Evolutionary conservation across 2,329 filamentous ascomycete genomes (phyloP), one percentile per base, ranked within the genome.

Genomic region (Chaetoscypha palmicola): DNA sequence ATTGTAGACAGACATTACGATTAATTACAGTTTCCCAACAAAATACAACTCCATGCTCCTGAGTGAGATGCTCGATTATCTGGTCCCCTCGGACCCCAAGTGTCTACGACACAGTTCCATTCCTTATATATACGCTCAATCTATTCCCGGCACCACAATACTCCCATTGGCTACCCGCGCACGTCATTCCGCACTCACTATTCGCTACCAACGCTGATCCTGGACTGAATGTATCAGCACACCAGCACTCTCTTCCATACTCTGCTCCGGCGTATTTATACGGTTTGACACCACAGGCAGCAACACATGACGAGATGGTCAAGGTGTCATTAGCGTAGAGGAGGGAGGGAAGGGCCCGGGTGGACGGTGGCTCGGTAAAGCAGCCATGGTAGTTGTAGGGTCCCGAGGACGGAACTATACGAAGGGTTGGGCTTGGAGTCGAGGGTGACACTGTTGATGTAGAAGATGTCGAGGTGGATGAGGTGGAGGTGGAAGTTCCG

Each of bases 201-300:
- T 50, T 45, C 4, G 43, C 31, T 2, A 46, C 47, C 12, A 47
- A 36, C 4, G 20, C 23, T 1, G 47, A 37, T 4, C 55, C 52
- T 4, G 42, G n/a, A 28, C 43, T 31, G 19, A 59, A 51, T 2
- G 49, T 51, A 41, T 60, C 51, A 12, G 57, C 62, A 51, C 61
- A 63, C 50, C 54, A 64, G 36, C 62, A 64, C 50, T 64, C 54
- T 11, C 36, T 37, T 19, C 52, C 51, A 43, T 64, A 66, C 45
- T 66, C 64, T 51, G 3, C 59, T 45, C 70, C 71, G 32, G 61
- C 58, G 64, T 71, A 57, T n/a, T 45, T 49, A 48, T 67, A 71
- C 4, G 38, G 40, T 11, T 50, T 30, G n/a, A 8, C 22, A 3
- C 19, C 8, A 28, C 53, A 56, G 32, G 41, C 43, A n/a, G 50